A percentile compares a stretch with the other conserved stretches of the same genome.
Conservation (phyloP, 352 stramenopile species). For the Globisporangium orthogonon region DNA sequence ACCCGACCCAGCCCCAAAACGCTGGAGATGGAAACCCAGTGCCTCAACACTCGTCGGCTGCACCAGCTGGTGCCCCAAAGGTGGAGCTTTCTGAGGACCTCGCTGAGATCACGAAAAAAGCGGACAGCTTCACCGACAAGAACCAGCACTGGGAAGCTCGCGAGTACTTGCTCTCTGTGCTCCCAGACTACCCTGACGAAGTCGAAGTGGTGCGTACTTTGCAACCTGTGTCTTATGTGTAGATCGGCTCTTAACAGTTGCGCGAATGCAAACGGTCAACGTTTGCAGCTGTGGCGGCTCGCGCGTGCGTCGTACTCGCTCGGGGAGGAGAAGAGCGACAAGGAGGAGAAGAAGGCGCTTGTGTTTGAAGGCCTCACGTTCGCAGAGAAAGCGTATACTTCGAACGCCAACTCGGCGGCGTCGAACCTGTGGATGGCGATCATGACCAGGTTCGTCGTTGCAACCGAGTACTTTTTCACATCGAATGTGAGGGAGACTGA, state of each 20-base stretch:
- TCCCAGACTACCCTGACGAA: slow-evolving; percentile 28
- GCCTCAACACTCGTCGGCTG: too few relatives aligned
- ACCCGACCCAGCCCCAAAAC: too few relatives aligned
- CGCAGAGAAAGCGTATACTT: slow-evolving; percentile 44
- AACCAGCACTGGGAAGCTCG: slow-evolving; percentile 31
- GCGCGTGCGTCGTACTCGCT: slow-evolving; percentile 57
- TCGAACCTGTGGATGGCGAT: slow-evolving; percentile 79
- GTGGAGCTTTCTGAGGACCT: slow-evolving; percentile 20
- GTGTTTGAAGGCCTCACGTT: slow-evolving; percentile 45
- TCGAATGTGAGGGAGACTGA: not conserved
- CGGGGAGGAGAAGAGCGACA: slow-evolving; percentile 28
- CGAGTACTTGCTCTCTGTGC: slow-evolving; percentile 33
- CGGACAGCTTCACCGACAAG: slow-evolving; percentile 47
- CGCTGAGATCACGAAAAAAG: slow-evolving; percentile 22
- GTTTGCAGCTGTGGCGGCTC: slow-evolving; percentile 47
- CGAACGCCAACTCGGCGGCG: slow-evolving; percentile 35
- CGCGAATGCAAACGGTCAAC: too few relatives aligned
- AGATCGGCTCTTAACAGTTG: not conserved
- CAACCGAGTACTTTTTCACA: too few relatives aligned
- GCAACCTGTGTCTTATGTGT: not conserved
- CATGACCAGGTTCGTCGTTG: slow-evolving; percentile 33
- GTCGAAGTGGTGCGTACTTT: slow-evolving; percentile 38
- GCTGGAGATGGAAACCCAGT: too few relatives aligned
- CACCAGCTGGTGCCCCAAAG: slow-evolving; percentile 6
- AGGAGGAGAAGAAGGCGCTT: slow-evolving; percentile 48